Evolutionary conservation across 306 rosid genomes (phyloP), one percentile per base, ranked within the genome.

Genomic region (Vigna hirtella): DNA sequence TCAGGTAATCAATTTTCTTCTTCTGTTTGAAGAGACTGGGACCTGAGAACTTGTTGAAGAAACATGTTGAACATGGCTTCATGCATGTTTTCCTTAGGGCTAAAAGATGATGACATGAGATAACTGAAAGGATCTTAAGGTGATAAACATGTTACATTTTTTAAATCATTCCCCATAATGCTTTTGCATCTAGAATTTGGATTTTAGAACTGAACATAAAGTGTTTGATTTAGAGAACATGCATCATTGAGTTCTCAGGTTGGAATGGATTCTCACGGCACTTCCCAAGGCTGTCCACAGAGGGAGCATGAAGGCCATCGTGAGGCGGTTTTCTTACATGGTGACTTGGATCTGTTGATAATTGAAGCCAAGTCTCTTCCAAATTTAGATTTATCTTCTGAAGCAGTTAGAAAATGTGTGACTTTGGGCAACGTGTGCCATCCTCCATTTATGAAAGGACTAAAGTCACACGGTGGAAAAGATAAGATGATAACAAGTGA

Each of bases 351-450:
- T 73, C 43, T 89, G 18, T 81, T 88, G 75, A 86, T 91, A 75
- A 76, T 91, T 72, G 93, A 91, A 84, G 96, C 91, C 6, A 91
- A 86, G 77, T 81, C 89, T 55, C 96, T 91, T 77, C 96, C 96
- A 32, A 91, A 91, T 83, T 79, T 91, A 82, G 96, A 91, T 82
- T 70, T 89, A 47, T 65, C 91, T 45, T 58, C 79, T 18, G 91
- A 89, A 72, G 61, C 91, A 62, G 45, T 89, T 70, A 89, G 96
- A 80, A 79, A 56, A 73, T 89, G 93, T 62, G 53, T 87, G 48
- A 87, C 87, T 28, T 71, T 91, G 87, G 85, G 90, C 24, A 91
- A 76, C 22, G 70, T 70, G 69, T 87, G 86, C 56, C 71, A 83
- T 1, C 61, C 83, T 18, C 91, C 91, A 1, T 87, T 87, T 58